Evolutionary conservation across 129 eudicot species (phyloP).

Genomic region (Pulicaria dysenterica): DNA sequence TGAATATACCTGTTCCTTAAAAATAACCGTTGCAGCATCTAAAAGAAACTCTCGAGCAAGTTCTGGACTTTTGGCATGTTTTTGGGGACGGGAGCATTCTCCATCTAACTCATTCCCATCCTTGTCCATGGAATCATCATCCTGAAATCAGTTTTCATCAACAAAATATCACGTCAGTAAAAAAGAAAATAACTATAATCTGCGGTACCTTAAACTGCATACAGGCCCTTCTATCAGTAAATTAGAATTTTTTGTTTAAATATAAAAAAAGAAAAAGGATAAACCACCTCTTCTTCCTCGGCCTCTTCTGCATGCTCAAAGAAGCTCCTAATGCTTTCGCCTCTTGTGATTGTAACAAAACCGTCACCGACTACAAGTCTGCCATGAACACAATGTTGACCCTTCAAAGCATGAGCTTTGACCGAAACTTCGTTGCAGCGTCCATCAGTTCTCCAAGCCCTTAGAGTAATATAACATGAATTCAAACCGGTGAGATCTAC

Average conservation of each 20-base stretch:
- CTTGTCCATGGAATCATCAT: conserved; percentile 97
- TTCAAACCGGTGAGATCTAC: conserved; percentile 69
- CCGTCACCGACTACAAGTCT: conserved; percentile 96
- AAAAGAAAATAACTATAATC: not conserved
- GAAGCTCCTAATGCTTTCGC: conserved; percentile 79
- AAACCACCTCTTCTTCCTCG: conserved; percentile 92
- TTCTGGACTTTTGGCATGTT: conserved; percentile 99
- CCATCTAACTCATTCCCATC: conserved; percentile 97
- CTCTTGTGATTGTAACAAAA: conserved; percentile 79
- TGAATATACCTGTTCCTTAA: conserved; percentile 87
- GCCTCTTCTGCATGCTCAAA: conserved; percentile 98
- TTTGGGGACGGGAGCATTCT: conserved; percentile 97
- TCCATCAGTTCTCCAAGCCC: conserved; percentile 95
- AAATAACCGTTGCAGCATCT: conserved; percentile 97
- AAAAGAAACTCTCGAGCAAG: conserved; percentile 96
- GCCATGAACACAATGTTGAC: conserved; percentile 90
- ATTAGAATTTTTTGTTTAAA: not conserved
- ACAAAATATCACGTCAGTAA: conserved; percentile 1
- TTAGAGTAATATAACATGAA: conserved; percentile 83
- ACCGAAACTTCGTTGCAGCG: conserved; percentile 76
- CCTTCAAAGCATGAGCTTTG: conserved; percentile 94
- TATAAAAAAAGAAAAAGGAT: not conserved
- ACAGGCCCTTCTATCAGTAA: not conserved
- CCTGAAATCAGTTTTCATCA: conserved; percentile 45
- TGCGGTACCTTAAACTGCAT: too few species aligned